phyloP scores from a whole-genome alignment of 179 eudicot genomes.

The Amaranthus tricolor region DNA sequence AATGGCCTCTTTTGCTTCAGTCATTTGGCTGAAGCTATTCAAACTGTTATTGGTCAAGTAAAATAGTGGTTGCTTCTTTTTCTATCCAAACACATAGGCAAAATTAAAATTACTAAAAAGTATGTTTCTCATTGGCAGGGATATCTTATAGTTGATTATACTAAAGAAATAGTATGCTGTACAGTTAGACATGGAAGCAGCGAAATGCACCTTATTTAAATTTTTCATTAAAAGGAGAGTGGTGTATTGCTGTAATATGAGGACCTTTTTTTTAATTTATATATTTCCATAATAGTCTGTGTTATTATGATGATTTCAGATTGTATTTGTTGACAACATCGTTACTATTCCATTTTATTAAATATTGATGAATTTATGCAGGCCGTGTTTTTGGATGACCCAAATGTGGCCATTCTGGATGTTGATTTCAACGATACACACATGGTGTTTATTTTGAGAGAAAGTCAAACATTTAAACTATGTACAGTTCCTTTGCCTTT shows the following conservation, averaged over 20 bases:
- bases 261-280: too few relatives aligned
- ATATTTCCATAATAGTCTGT: neutral
- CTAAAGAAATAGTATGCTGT: neutral
- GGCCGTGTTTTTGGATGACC: slow-evolving; percentile 68
- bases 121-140: neutral
- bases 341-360: neutral
- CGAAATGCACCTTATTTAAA: neutral
- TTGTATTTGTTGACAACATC: slow-evolving; percentile 5
- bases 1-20: neutral
- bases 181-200: neutral
- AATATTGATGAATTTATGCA: slow-evolving; percentile 36
- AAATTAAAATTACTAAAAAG: neutral
- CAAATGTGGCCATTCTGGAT: slow-evolving; percentile 63
- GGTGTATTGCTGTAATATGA: neutral
- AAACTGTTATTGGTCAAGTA: too few relatives aligned
- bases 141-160: neutral
- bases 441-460: slow-evolving; percentile 65
- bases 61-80: neutral
- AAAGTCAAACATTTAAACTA: slow-evolving; percentile 53
- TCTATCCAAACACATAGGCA: neutral
- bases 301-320: neutral
- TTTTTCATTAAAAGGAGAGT: neutral
- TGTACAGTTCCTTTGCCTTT: slow-evolving; percentile 69
- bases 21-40: neutral
- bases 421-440: slow-evolving; percentile 83